A percentile compares a stretch with the other conserved stretches of the same genome.
phyloP scores from a whole-genome alignment of 2,329 filamentous ascomycete genomes.

The Capronia epimyces region DNA sequence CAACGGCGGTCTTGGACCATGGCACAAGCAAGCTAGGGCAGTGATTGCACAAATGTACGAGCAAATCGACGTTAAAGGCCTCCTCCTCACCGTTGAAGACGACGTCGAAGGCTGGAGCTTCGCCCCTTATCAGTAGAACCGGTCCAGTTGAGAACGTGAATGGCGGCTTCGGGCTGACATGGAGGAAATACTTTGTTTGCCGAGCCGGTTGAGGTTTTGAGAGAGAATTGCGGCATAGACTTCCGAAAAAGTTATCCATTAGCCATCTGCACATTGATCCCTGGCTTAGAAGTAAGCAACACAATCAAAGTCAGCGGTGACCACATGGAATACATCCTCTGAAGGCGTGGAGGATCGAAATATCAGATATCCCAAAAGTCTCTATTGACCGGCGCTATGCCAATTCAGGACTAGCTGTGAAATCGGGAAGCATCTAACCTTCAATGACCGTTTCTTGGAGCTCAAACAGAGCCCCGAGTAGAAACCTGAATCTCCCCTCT shows the following conservation, averaged over 20 bases:
- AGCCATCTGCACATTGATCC: no score
- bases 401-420: constrained; percentile 12
- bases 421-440: constrained; percentile 3
- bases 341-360: no score
- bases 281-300: no score
- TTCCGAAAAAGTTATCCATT: no score
- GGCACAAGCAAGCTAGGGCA: constrained; percentile 50
- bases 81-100: constrained; percentile 61
- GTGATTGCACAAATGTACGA: constrained; percentile 49
- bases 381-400: constrained; percentile 2
- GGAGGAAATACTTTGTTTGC: no score
- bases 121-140: constrained; percentile 12
- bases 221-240: no score
- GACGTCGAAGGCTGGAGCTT: constrained; percentile 54
- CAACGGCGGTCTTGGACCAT: constrained; percentile 54
- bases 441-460: constrained; percentile 8
- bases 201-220: neutral
- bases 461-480: constrained; percentile 9
- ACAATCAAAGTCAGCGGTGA: no score
- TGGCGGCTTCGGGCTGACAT: neutral
- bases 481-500: constrained; percentile 18
- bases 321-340: no score
- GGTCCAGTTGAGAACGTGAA: neutral
- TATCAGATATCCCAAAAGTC: neutral
- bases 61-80: constrained; percentile 63